phyloP scores from a whole-genome alignment of 2,329 filamentous ascomycete genomes.

The Periconia sp. region DNA sequence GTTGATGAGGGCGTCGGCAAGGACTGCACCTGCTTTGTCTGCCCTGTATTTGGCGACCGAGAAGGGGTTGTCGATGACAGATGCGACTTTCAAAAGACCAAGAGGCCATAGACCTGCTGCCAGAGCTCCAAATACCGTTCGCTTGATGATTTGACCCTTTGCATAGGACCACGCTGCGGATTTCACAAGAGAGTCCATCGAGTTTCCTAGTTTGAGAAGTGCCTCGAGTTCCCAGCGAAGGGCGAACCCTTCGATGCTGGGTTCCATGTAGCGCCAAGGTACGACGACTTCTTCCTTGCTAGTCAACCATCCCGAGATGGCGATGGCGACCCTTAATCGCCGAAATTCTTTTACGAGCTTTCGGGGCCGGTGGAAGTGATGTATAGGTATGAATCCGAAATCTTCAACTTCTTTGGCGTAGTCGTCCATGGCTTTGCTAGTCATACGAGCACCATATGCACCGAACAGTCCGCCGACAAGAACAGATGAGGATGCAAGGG shows the following conservation, averaged over 20 bases:
- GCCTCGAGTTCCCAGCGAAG: conserved; percentile 83
- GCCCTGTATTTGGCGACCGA: conserved; percentile 76
- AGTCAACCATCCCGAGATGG: conserved; percentile 81
- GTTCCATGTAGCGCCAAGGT: conserved; percentile 79
- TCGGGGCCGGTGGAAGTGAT: conserved; percentile 49
- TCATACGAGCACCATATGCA: conserved; percentile 85
- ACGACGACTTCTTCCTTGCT: conserved; percentile 73
- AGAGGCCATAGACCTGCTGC: conserved; percentile 58
- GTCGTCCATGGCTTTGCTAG: conserved; percentile 84
- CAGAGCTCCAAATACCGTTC: conserved; percentile 55
- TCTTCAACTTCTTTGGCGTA: conserved; percentile 87
- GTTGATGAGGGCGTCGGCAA: conserved; percentile 83
- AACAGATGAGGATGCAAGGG: conserved; percentile 78
- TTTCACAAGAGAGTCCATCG: conserved; percentile 77
- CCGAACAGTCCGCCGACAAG: conserved; percentile 87
- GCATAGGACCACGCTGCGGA: conserved; percentile 82
- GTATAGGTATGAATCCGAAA: conserved; percentile 81
- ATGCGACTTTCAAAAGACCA: conserved; percentile 52
- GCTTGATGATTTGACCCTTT: conserved; percentile 75
- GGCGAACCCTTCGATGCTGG: conserved; percentile 78
- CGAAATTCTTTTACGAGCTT: conserved; percentile 57
- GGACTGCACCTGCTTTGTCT: conserved; percentile 78
- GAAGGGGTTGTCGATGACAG: conserved; percentile 81
- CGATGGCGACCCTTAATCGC: conserved; percentile 77
- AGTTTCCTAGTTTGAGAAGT: conserved; percentile 76